phyloP scores from a whole-genome alignment of 352 stramenopile genomes.

The Phytophthora hibernalis region DNA sequence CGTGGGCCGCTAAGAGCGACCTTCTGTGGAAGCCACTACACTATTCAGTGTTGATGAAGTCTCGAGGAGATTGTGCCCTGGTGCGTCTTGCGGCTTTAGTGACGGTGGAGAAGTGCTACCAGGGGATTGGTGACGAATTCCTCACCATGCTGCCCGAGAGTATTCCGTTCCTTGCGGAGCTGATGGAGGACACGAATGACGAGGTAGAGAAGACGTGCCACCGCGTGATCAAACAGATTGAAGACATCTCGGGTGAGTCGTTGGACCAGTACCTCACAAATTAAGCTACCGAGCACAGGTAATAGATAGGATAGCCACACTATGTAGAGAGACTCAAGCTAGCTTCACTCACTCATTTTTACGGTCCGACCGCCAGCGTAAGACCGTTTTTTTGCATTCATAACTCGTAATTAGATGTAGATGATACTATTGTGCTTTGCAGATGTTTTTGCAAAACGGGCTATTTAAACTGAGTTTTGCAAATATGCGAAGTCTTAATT shows the following conservation, averaged over 20 bases:
- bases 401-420: constrained; percentile 41
- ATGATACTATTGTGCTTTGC: no score
- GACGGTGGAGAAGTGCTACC: constrained; percentile 87
- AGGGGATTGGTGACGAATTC: constrained; percentile 90
- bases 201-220: constrained; percentile 88
- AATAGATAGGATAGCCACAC: constrained; percentile 43
- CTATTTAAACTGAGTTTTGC: no score
- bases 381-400: constrained; percentile 37
- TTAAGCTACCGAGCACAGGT: constrained; percentile 29
- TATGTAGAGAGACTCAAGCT: constrained; percentile 29
- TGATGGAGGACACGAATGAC: constrained; percentile 89
- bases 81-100: constrained; percentile 83
- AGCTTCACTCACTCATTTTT: neutral
- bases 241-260: constrained; percentile 90
- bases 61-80: constrained; percentile 60
- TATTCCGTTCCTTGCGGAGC: constrained; percentile 89
- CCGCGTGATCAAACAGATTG: constrained; percentile 90
- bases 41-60: constrained; percentile 91
- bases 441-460: no score
- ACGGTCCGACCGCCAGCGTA: constrained; percentile 12
- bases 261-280: constrained; percentile 89
- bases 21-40: constrained; percentile 91
- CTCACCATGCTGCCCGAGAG: constrained; percentile 90
- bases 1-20: constrained; percentile 88
- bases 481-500: no score